Conservation (phyloP, 1,284 basidiomycete genomes). For the Sanghuangporus baumii region DNA sequence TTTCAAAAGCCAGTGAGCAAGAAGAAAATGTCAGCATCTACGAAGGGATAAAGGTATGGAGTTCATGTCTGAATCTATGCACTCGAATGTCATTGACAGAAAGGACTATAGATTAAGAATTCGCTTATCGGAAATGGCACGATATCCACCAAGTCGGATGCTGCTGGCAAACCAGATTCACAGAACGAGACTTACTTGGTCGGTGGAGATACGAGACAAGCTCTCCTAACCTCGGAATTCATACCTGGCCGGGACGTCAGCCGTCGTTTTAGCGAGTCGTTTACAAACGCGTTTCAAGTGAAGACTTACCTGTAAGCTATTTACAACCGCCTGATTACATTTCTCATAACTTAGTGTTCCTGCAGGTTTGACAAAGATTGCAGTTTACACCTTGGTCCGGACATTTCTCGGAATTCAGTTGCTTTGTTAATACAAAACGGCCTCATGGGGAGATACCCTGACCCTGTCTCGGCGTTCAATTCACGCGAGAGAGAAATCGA, state of each 20-base stretch:
- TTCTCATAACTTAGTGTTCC: neutral
- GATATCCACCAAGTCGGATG: neutral
- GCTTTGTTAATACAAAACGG: constrained; percentile 27
- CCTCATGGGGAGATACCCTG: constrained; percentile 27
- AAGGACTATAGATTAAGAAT: neutral
- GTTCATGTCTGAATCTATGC: neutral
- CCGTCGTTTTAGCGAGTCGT: neutral
- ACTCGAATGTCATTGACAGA: neutral
- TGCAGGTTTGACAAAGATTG: constrained; percentile 13
- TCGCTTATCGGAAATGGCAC: neutral
- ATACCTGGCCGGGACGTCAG: constrained; percentile 1
- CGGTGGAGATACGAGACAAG: constrained; percentile 22
- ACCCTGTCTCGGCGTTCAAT: constrained; percentile 25
- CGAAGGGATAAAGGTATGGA: constrained; percentile 38
- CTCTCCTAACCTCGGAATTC: constrained; percentile 18
- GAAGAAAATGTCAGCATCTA: constrained; percentile 42
- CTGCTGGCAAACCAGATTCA: neutral
- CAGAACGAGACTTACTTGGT: constrained; percentile 21
- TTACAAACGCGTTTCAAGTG: constrained; percentile 1
- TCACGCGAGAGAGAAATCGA: constrained; percentile 18
- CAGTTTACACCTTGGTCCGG: constrained; percentile 25
- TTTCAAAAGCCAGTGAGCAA: constrained; percentile 51
- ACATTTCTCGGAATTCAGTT: constrained; percentile 27
- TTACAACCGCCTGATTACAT: neutral
- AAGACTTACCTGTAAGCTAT: constrained; percentile 16